Conservation (phyloP, 225 moss, liverwort and hornwort species). For the Neckera pumila region DNA sequence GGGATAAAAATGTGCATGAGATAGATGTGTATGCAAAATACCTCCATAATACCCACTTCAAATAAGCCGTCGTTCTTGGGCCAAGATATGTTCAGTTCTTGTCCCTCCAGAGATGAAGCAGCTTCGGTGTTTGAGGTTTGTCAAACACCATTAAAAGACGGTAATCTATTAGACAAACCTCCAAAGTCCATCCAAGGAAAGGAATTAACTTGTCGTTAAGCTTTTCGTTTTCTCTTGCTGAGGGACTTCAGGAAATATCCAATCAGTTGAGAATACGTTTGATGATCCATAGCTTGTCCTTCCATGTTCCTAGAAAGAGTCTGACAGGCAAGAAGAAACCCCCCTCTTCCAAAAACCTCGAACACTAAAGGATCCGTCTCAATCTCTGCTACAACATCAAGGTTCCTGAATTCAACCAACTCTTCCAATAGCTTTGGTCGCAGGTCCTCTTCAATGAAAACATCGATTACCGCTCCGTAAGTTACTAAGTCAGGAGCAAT, state of each 20-base stretch:
- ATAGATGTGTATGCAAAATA: background rate
- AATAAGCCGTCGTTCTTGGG: background rate
- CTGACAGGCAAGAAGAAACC: conserved; percentile 56
- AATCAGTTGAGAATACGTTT: conserved; percentile 65
- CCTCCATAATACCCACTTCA: background rate
- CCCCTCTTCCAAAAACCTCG: conserved; percentile 74
- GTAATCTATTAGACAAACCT: background rate
- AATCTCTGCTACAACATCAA: conserved; percentile 42
- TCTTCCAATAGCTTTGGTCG: conserved; percentile 56
- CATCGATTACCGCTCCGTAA: conserved; percentile 79
- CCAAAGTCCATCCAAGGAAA: background rate
- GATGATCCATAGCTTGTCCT: conserved; percentile 25
- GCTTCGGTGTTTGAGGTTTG: background rate
- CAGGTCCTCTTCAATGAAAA: conserved; percentile 58
- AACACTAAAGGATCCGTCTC: conserved; percentile 66
- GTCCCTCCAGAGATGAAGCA: background rate
- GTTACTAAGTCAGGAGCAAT: conserved; percentile 86
- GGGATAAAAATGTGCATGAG: background rate
- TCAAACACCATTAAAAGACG: background rate
- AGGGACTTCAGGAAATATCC: conserved; percentile 69
- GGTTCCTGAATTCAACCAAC: conserved; percentile 61
- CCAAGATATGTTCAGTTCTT: background rate
- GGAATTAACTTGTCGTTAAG: background rate
- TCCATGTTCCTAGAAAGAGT: conserved; percentile 37
- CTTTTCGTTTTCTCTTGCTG: conserved; percentile 9